Conservation (phyloP, 148 eudicot genomes). For the Rhododendron henanense region DNA sequence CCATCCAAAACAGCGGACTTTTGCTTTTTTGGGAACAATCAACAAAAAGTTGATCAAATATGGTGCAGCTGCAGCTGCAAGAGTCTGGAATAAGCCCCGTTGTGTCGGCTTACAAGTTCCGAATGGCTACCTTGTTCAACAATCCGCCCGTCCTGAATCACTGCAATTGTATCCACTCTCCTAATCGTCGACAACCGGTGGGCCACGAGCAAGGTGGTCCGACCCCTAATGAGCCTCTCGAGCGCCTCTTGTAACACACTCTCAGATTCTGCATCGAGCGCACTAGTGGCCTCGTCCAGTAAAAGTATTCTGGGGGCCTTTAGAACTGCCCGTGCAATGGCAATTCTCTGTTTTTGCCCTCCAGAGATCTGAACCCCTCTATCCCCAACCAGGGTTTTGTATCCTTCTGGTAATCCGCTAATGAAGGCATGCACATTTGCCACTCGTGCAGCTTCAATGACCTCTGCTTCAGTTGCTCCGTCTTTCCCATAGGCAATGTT, state of each 20-base stretch:
- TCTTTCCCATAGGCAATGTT: constrained; percentile 97
- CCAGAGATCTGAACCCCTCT: constrained; percentile 95
- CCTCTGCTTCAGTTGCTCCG: constrained; percentile 88
- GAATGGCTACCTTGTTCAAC: constrained; percentile 91
- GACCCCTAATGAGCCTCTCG: constrained; percentile 86
- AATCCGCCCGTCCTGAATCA: constrained; percentile 86
- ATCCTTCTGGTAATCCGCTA: constrained; percentile 87
- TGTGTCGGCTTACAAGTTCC: constrained; percentile 68
- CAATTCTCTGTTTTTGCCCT: constrained; percentile 91
- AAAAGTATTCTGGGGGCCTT: constrained; percentile 80
- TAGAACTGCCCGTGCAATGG: constrained; percentile 87
- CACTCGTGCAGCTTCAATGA: constrained; percentile 76
- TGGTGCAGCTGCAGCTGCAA: constrained; percentile 68
- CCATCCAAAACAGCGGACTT: background rate
- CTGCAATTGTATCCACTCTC: constrained; percentile 78
- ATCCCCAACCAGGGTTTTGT: constrained; percentile 85
- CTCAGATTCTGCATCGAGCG: constrained; percentile 91
- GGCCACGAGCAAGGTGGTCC: constrained; percentile 84
- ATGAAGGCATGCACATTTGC: constrained; percentile 87
- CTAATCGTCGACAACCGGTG: constrained; percentile 85
- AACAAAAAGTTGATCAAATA: constrained; percentile 32
- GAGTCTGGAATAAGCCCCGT: constrained; percentile 89
- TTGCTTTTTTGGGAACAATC: background rate
- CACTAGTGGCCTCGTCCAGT: constrained; percentile 93
- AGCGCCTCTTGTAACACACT: constrained; percentile 91